These are phyloP conservation scores for Myriangium duriaei DNA, from an alignment of 2,329 filamentous ascomycete species.

Conservation along the genomic window DNA sequence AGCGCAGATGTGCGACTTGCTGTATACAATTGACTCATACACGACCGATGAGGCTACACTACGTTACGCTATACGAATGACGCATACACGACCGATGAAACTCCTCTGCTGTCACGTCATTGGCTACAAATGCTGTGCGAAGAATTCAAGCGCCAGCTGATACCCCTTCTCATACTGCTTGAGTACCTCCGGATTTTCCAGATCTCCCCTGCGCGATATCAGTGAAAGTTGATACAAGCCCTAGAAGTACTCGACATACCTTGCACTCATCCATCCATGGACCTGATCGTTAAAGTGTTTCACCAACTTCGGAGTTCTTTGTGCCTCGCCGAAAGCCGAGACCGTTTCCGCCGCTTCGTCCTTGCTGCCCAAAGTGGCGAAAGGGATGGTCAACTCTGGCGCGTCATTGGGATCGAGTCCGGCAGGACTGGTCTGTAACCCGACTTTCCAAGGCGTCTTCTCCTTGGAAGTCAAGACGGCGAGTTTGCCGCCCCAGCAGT, in stretches of 20 bases:
- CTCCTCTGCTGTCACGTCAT: too few species aligned
- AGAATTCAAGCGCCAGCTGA: conserved; percentile 36
- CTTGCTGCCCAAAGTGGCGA: conserved; percentile 43
- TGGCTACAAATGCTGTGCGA: conserved; percentile 18
- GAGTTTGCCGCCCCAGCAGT: conserved; percentile 42
- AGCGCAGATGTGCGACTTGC: too few species aligned
- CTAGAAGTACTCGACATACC: conserved; percentile 13
- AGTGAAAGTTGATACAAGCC: background rate
- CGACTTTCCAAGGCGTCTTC: conserved; percentile 44
- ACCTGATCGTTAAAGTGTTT: conserved; percentile 38
- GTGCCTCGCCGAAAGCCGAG: conserved; percentile 34
- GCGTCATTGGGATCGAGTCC: conserved; percentile 50
- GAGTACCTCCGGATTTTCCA: conserved; percentile 37
- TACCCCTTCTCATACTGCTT: conserved; percentile 39
- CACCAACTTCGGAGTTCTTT: conserved; percentile 35
- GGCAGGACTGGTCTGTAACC: conserved; percentile 44
- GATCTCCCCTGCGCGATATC: conserved; percentile 24
- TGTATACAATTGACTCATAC: too few species aligned
- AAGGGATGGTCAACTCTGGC: conserved; percentile 42
- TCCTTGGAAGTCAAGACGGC: conserved; percentile 39
- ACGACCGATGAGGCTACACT: too few species aligned
- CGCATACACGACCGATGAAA: too few species aligned
- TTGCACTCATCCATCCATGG: conserved; percentile 33
- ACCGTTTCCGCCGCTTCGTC: conserved; percentile 44
- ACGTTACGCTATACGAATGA: too few species aligned